Evolutionary conservation across 1,139 yeast species (phyloP), one percentile per base, ranked within the genome.

Genomic region (Suhomyces chickasaworum): DNA sequence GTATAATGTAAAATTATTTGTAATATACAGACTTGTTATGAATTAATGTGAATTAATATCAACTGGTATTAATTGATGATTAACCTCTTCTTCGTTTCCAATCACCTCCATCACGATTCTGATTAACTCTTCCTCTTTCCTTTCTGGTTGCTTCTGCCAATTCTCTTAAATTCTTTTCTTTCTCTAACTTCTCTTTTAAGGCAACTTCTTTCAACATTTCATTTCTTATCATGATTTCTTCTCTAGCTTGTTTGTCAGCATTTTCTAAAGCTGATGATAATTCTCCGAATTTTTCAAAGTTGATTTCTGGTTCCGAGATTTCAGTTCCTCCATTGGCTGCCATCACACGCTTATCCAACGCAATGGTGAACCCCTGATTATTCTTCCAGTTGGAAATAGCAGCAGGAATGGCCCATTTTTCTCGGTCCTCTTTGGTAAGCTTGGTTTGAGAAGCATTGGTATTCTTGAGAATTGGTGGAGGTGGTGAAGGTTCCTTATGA

Each of bases 331-430:
- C 83, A 51, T 78, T 81, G 7, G 85, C 66, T 3, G 75, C 84
- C 4, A 85, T 80, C 52, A 86, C 71, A 49, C 98, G 72, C 59
- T 87, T 86, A 47, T 90, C 96, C 38, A 93, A 66, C 0, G 88
- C 83, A 41, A 91, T 85, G 1, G 96, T 83, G 62, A 84, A 90
- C 3, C 99, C 98, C 54, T 87, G 86, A 21, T 93, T 89, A 63
- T 93, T 93, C 64, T 91, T 91, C 99, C 99, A 93, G 63, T 89
- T 90, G 1, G 98, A 91, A 1, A 93, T 80, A 1, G 96, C 90
- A 0, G 96, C 85, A 0, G 99, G 98, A 23, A 93, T 89, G 42
- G 78, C 77, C 98, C 98, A 93, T 50, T 82, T 79, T 31, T 80
- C 83, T 50, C 84, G 85, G 48, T 90, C 96, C 55, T 86, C 89